Base-by-base conservation (phyloP, 2,329 filamentous ascomycete species). In the Penicillium griseofulvum region DNA sequence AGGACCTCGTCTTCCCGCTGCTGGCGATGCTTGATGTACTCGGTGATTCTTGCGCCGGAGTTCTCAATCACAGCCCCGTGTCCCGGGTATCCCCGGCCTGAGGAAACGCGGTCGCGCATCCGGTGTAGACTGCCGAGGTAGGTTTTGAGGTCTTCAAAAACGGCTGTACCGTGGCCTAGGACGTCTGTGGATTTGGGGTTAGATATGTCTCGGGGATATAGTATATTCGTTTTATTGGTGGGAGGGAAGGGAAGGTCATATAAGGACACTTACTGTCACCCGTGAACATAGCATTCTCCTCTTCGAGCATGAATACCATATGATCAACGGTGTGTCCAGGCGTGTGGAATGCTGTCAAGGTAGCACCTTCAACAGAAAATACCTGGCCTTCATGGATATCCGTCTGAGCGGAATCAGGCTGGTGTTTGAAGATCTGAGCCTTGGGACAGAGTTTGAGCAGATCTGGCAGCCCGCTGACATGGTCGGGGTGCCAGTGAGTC, bases 401-500 rank as follows among this genome's bases (percentile, higher is more conserved):
- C 3, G 68, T 67, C 68, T 87, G 83, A 0, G 59, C 68, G 24
- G 62, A 62, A 1, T 71, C 74, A 0, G 88, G 86, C 34, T 83
- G 74, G 62, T 86, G 77, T 71, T 94, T 93, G 74, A 86, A 84
- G 37, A 94, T 73, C 22, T 77, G 77, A 7, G 82, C 85, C 17
- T 80, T 69, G 0, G 89, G 87, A n/a, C 80, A 89, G 24, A 87
- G 69, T 14, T 76, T 72, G 17, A 86, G 76, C 1, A 97, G 78
- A 65, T 95, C 86, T 3, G 76, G 70, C 24, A 97, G 82, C 8
- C 94, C 94, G 24, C 86, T 84, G 7, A 87, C 82, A 69, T 99
- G 94, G 68, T 99, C 94, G 39, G 78, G 83, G 69, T 99, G 94
- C 91, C 92, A 96, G 72, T 99, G 94, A 0, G 92, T 95, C 46